A percentile compares a stretch with the other conserved stretches of the same genome.
These are phyloP conservation scores for Aspergillus chevalieri DNA, from an alignment of 2,329 filamentous ascomycete genomes.

Conservation along the genomic window DNA sequence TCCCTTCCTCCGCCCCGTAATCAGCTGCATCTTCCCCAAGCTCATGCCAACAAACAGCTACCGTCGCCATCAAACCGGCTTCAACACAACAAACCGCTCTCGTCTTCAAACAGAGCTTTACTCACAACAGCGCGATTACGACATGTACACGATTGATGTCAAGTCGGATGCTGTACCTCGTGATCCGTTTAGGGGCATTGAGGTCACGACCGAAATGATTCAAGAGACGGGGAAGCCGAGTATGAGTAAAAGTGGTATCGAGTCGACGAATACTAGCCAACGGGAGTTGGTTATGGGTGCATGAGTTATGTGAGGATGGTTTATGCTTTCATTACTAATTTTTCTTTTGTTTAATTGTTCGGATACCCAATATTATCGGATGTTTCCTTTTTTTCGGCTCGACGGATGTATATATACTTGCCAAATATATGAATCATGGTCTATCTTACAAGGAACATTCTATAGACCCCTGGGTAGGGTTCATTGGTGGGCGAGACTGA, in stretches of 20 bases:
- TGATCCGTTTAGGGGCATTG: conserved; percentile 19
- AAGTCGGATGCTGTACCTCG: conserved; percentile 13
- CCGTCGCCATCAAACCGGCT: conserved; percentile 6
- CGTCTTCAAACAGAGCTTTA: conserved; percentile 7
- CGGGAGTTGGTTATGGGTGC: conserved; percentile 18
- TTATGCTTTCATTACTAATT: background rate
- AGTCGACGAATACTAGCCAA: conserved; percentile 16
- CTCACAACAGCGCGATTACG: conserved; percentile 18
- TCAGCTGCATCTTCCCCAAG: conserved; percentile 35
- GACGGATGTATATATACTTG: background rate
- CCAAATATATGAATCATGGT: background rate
- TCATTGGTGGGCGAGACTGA: no score
- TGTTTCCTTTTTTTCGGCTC: background rate
- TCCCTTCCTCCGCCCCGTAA: conserved; percentile 33
- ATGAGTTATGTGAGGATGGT: conserved; percentile 4
- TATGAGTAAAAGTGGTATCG: background rate
- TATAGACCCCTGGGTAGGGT: no score
- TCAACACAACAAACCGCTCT: conserved; percentile 9
- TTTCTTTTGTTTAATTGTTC: background rate
- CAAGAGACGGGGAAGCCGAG: conserved; percentile 14
- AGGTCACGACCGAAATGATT: conserved; percentile 28
- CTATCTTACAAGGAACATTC: no score
- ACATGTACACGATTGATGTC: conserved; percentile 24
- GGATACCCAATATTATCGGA: background rate
- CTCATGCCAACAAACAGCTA: conserved; percentile 24